Percentiles rank a stretch among this genome's conserved stretches.
phyloP scores from a whole-genome alignment of 306 rosid genomes.

The Psophocarpus tetragonolobus region DNA sequence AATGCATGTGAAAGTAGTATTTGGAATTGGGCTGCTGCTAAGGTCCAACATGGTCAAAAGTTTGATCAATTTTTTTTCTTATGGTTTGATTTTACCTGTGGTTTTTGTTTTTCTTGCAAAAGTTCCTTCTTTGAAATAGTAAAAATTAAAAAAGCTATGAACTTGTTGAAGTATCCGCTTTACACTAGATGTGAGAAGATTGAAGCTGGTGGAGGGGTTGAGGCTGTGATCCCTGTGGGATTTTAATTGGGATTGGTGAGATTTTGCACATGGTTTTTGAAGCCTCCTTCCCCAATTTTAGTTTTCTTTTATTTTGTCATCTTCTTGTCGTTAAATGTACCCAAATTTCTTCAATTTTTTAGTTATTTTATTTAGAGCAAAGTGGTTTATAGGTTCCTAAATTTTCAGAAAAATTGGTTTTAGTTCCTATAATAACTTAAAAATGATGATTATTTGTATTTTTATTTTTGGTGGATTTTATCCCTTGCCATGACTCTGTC shows the following conservation, averaged over 20 bases:
- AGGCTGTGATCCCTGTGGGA: not conserved
- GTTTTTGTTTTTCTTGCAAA: not conserved
- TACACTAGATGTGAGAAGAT: not conserved
- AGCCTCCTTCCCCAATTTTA: not conserved
- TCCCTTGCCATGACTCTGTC: not conserved
- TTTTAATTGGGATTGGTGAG: slow-evolving; percentile 5
- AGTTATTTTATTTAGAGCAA: not conserved
- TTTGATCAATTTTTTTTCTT: not conserved
- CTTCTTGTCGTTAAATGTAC: not conserved
- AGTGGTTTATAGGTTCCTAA: not conserved
- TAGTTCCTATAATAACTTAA: not conserved
- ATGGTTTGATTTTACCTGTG: not conserved
- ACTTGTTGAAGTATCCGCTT: not conserved
- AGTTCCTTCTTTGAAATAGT: slow-evolving; percentile 14
- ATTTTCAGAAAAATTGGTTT: not conserved
- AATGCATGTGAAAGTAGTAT: not conserved
- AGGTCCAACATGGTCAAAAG: slow-evolving; percentile 3
- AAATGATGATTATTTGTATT: not conserved
- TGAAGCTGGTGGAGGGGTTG: slow-evolving; percentile 8
- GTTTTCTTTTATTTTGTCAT: not conserved
- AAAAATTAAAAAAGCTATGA: not conserved
- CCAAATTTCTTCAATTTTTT: not conserved
- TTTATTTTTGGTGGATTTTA: not conserved
- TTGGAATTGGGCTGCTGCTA: not conserved
- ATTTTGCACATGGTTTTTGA: not conserved